Base-by-base conservation (phyloP, 2,329 filamentous ascomycete species). In the Diplodia seriata region DNA sequence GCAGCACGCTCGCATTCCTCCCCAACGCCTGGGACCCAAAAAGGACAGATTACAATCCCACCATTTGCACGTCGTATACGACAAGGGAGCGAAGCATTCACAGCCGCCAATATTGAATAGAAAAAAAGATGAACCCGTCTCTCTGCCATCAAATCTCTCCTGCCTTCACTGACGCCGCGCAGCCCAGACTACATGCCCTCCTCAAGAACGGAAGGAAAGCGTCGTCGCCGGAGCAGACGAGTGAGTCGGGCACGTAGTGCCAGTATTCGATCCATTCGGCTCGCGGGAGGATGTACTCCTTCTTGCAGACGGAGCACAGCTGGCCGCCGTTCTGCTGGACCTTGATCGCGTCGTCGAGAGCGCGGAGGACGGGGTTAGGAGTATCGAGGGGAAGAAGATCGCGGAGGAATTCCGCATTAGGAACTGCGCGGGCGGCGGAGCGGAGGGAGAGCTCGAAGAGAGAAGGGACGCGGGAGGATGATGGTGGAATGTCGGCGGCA, bases 371-470 rank as follows among this genome's bases (percentile, higher is more conserved):
- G 15, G 23, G 51, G 18, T 8, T 3, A 3, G 69, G 69, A 9
- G 62, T 38, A 29, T 66, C 66, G 43, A n/a, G 9, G 11, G 54
- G 50, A 3, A 70, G 38, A 4, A 66, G 49, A 31, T 66, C 51
- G 23, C 12, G 40, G 3, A 69, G 57, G 5, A 33, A 20, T 18
- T 69, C 29, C 20, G 50, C 31, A 9, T 33, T 53, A 18, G 55
- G 43, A 7, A 49, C 56, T 2, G 49, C 33, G 14, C 36, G 23
- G 40, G 49, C 20, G 20, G 72, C 72, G 3, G 70, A 62, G n/a
- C 72, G 73, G 7, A 78, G 70, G 12, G 75, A 72, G 9, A 78
- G 71, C 59, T 79, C 77, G 64, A 79, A 76, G 14, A 80, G 73
- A 3, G 78, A 78, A 4, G 77, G 77, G 7, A 72, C 72, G 15